phyloP scores from a whole-genome alignment of 306 rosid species.

The Fragaria vesca region DNA sequence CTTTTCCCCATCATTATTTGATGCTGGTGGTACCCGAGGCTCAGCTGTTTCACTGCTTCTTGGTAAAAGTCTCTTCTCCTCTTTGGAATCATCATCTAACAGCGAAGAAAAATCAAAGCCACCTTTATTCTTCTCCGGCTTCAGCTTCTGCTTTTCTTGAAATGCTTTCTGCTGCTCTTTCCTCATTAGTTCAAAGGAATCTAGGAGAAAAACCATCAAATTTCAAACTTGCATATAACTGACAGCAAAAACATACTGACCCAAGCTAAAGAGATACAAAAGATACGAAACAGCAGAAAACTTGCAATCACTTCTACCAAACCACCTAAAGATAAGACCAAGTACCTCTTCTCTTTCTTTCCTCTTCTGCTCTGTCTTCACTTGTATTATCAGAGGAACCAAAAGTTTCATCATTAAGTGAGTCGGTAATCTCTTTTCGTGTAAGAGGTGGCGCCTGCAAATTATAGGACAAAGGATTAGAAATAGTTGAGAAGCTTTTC shows the following conservation, averaged over 20 bases:
- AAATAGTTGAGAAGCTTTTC: slow-evolving; percentile 1
- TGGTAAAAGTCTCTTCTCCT: slow-evolving; percentile 44
- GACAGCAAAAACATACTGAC: slow-evolving; percentile 11
- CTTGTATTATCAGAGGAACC: slow-evolving; percentile 72
- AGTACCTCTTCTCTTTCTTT: slow-evolving; percentile 94
- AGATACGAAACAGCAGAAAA: slow-evolving; percentile 19
- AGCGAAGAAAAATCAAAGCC: slow-evolving; percentile 54
- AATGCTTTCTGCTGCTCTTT: slow-evolving; percentile 82
- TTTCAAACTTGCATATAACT: slow-evolving; percentile 21
- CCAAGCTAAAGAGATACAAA: slow-evolving; percentile 21
- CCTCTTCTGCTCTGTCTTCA: slow-evolving; percentile 92
- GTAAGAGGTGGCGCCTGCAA: slow-evolving; percentile 77
- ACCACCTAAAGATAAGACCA: slow-evolving; percentile 21
- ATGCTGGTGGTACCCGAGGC: slow-evolving; percentile 31
- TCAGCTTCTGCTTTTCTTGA: slow-evolving; percentile 64
- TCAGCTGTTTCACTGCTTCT: slow-evolving; percentile 51
- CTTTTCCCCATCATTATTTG: slow-evolving; percentile 58
- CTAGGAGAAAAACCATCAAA: slow-evolving; percentile 49
- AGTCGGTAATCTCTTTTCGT: slow-evolving; percentile 60
- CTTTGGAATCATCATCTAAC: slow-evolving; percentile 47
- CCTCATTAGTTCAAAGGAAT: slow-evolving; percentile 87
- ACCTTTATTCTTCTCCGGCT: slow-evolving; percentile 51
- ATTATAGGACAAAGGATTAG: slow-evolving; percentile 17
- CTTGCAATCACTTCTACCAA: not conserved
- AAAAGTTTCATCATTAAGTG: slow-evolving; percentile 79